Percentiles rank a stretch among this genome's conserved stretches.
Evolutionary conservation across 2,329 filamentous ascomycete genomes (phyloP).

Genomic region (Fonsecaea pedrosoi): DNA sequence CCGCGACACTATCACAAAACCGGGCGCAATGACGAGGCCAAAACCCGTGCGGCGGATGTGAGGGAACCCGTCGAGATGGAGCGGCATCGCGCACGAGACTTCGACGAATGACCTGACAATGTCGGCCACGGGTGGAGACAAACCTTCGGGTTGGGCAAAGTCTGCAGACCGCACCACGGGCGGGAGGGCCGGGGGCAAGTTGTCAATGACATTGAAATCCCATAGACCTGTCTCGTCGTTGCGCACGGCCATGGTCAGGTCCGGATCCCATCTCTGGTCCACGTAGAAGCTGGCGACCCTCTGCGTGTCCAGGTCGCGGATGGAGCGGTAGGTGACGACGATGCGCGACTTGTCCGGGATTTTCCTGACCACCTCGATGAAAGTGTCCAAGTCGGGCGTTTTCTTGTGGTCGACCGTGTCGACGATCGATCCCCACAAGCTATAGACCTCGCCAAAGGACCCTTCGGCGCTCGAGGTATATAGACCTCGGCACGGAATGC

Average conservation of each 20-base stretch:
- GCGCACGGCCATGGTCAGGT: slow-evolving; percentile 89
- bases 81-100: slow-evolving; percentile 87
- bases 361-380: slow-evolving; percentile 85
- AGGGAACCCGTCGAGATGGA: slow-evolving; percentile 98
- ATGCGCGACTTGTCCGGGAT: slow-evolving; percentile 84
- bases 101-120: slow-evolving; percentile 94
- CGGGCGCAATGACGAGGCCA: slow-evolving; percentile 92
- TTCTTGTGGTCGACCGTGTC: slow-evolving; percentile 91
- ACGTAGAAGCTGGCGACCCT: slow-evolving; percentile 92
- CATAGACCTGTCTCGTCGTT: slow-evolving; percentile 91
- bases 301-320: slow-evolving; percentile 90
- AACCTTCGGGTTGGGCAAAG: slow-evolving; percentile 90
- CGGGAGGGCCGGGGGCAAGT: slow-evolving; percentile 75
- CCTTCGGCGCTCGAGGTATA: slow-evolving; percentile 94
- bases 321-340: slow-evolving; percentile 93
- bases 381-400: slow-evolving; percentile 83
- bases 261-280: slow-evolving; percentile 93
- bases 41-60: slow-evolving; percentile 93
- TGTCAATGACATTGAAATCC: slow-evolving; percentile 89
- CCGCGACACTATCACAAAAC: slow-evolving; percentile 91
- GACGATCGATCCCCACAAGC: slow-evolving; percentile 90
- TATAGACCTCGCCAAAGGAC: slow-evolving; percentile 91
- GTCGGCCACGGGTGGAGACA: slow-evolving; percentile 87
- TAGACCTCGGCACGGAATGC: slow-evolving; percentile 90
- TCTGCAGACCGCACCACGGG: slow-evolving; percentile 79